Evolutionary conservation across 148 eudicot genomes (phyloP).

Genomic region (Vaccinium myrtillus): DNA sequence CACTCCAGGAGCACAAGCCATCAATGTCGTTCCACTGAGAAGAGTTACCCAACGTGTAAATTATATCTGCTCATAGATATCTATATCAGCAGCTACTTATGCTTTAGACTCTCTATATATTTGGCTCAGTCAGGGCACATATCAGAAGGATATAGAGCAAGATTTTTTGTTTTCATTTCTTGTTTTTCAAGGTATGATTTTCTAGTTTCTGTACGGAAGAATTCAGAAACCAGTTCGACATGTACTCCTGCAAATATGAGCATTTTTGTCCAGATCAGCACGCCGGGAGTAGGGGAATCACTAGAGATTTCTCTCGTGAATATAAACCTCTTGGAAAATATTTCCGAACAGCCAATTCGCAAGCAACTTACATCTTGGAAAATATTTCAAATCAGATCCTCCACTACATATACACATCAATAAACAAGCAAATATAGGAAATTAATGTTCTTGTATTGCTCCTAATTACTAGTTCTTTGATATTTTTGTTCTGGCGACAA

Average conservation of each 20-base stretch:
- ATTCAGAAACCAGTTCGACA: too few relatives aligned
- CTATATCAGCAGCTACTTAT: not conserved
- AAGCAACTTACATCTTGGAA: not conserved
- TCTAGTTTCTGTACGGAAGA: too few relatives aligned
- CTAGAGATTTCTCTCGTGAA: too few relatives aligned
- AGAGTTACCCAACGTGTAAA: not conserved
- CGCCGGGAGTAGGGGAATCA: too few relatives aligned
- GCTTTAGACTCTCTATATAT: too few relatives aligned
- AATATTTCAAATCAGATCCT: not conserved
- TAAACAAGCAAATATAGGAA: not conserved
- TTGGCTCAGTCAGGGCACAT: not conserved
- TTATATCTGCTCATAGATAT: not conserved
- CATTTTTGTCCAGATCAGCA: not conserved
- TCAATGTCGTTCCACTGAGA: not conserved
- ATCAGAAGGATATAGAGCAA: not conserved
- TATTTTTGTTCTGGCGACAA: not conserved
- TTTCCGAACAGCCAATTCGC: too few relatives aligned
- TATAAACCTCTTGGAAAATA: too few relatives aligned
- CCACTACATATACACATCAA: not conserved
- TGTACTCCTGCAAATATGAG: not conserved
- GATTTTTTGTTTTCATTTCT: too few relatives aligned
- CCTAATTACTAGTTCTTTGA: not conserved
- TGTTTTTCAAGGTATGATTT: too few relatives aligned
- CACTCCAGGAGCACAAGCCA: not conserved
- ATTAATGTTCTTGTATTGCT: not conserved